Evolutionary conservation across 768 basidiomycete species (phyloP), one percentile per base, ranked within the genome.

Genomic region (Nevesoporus exiguus): DNA sequence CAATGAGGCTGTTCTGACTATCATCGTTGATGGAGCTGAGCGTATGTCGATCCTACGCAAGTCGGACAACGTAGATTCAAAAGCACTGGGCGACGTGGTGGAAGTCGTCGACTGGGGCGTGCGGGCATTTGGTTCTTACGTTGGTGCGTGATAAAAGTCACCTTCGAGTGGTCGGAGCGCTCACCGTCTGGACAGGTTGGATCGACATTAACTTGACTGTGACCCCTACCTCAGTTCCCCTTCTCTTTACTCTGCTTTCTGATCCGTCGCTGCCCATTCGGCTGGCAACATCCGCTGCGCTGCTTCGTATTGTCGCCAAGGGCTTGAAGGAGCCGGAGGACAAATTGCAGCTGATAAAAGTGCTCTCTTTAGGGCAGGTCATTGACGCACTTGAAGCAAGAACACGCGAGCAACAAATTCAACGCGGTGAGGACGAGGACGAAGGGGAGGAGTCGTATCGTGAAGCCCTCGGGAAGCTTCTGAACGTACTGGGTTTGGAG

Each of bases 131-230:
- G 90, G 84, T 5, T 92, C 93, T 29, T 98, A 98, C 67, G 93
- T 93, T 54, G 92, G 95, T 97, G 67, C 66, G 95, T 84, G 14
- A 29, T 42, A 8, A 27, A 47, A 37, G 27, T 17, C 6, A 27
- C 52, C 29, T 24, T 34, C 24, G 9, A 27, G 6, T 14, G 39
- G 21, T 13, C 7, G 22, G 25, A 13, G n/a, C 33, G 21, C 55
- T 61, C 33, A 54, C 15, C 22, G n/a, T 46, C 33, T 36, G 46
- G 4, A 40, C 27, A 97, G 96, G 93, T 14, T 99, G 97, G 97
- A 89, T 98, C 61, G 97, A 99, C 66, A 95, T 99, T 61, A 93
- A 93, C 65, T 76, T 98, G 58, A 94, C 97, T 13, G 88, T 99
- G 55, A 98, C 95, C 2, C 91, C 90, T 13, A 82, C 80, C 14